Evolutionary conservation across 805 yeast species (phyloP), one percentile per base, ranked within the genome.

Genomic region (Pichia scutulata): DNA sequence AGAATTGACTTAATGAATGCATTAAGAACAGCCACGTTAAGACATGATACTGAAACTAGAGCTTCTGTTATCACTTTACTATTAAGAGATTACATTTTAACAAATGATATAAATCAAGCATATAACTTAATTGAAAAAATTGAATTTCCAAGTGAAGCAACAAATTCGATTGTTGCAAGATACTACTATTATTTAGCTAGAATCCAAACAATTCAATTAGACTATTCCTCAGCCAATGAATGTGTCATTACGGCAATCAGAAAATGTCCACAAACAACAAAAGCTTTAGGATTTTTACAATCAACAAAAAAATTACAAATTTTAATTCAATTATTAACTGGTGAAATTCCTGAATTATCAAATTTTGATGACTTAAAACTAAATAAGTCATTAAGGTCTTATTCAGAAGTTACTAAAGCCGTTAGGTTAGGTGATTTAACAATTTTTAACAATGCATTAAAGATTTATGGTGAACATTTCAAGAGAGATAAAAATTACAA

Each of bases 161-260:
- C 68, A 8, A 89, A 88, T 57, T 86, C 97, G 3, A 78, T 92
- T 61, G 89, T 84, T 44, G 96, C 97, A 9, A 80, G 99, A 69
- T 90, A 89, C 66, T 85, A 81, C 69, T 93, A 85, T 70, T 93
- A 93, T 63, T 71, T 89, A 64, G 92, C 97, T n/a, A 82, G 86
- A 57, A 87, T 93, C 62, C 82, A 81, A 60, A 89, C 97, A 5
- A 84, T 93, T 57, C 98, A 92, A 71, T 79, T 93, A 59, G 90
- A 93, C 69, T 93, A 93, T 68, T 82, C 96, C 2, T 74, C 86
- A 19, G 97, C 98, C 1, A 83, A 85, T 62, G 96, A 90, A 61
- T 89, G 82, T 63, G 86, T 87, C 50, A 86, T 89, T 50, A 89
- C 93, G n/a, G 97, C 99, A 2, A 85, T 90, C 48, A 84, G 99